Evolutionary conservation across 306 rosid species (phyloP).

Genomic region (Alnus glutinosa): DNA sequence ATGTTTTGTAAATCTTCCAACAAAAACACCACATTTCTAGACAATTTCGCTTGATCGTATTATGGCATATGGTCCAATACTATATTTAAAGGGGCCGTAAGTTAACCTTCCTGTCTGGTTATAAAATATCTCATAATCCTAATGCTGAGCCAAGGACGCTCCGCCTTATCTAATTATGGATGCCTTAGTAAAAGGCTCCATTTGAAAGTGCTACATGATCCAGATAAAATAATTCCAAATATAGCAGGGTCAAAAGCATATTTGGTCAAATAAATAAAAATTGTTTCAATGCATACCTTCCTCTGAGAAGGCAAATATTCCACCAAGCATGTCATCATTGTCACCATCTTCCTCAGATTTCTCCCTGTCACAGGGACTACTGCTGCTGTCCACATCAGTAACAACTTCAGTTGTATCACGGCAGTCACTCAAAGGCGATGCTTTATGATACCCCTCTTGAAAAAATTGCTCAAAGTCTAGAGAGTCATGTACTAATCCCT

Average conservation of each 20-base stretch:
- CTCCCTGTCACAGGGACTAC: conserved; percentile 68
- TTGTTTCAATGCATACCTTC: conserved; percentile 58
- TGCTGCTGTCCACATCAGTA: conserved; percentile 64
- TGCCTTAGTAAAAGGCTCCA: too few relatives aligned
- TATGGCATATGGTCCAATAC: too few relatives aligned
- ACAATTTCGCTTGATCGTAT: background rate
- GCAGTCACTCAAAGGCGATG: conserved; percentile 43
- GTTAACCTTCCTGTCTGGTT: background rate
- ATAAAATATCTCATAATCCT: background rate
- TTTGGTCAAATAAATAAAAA: background rate
- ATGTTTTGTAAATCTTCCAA: background rate
- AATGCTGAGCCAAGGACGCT: too few relatives aligned
- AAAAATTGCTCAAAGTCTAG: conserved; percentile 67
- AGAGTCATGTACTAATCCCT: conserved; percentile 59
- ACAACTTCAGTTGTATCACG: conserved; percentile 54
- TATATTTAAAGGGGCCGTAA: too few relatives aligned
- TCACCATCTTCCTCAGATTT: conserved; percentile 78
- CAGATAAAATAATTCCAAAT: background rate
- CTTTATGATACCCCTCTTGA: conserved; percentile 82
- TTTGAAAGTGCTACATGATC: too few relatives aligned
- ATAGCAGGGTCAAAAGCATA: background rate
- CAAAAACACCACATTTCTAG: background rate
- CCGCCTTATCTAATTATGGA: too few relatives aligned
- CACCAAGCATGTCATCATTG: conserved; percentile 76
- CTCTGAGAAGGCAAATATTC: conserved; percentile 82